These are phyloP conservation scores for Meyerozyma smithsonii DNA, from an alignment of 1,139 yeast genomes.

Conservation along the genomic window DNA sequence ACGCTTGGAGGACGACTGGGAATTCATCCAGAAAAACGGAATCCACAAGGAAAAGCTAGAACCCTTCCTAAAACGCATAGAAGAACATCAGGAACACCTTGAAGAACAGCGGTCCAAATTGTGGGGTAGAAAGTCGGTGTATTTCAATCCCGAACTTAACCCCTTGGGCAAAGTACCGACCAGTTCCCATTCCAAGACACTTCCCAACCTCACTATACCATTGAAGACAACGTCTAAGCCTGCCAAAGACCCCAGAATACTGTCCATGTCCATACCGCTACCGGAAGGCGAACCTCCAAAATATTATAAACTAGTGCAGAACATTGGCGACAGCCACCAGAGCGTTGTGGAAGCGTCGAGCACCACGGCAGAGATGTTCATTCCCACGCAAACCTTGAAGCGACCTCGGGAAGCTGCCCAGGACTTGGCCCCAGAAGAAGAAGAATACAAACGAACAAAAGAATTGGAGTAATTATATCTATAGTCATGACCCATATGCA, in stretches of 20 bases:
- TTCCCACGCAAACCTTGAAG: constrained; percentile 6
- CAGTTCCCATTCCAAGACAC: constrained; percentile 7
- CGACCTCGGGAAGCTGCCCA: constrained; percentile 5
- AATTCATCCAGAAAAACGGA: constrained; percentile 30
- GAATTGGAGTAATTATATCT: constrained; percentile 7
- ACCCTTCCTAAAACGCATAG: constrained; percentile 16
- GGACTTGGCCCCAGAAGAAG: constrained; percentile 13
- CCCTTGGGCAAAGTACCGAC: constrained; percentile 42
- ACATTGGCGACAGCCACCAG: constrained; percentile 15
- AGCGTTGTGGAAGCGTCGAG: background rate
- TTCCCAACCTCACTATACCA: constrained; percentile 27
- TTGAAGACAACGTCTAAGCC: constrained; percentile 15
- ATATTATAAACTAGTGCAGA: constrained; percentile 37
- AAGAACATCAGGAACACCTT: constrained; percentile 13
- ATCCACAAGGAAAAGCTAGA: constrained; percentile 29
- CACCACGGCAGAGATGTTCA: background rate
- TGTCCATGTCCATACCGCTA: constrained; percentile 21
- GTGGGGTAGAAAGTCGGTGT: constrained; percentile 37
- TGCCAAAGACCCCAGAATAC: constrained; percentile 26
- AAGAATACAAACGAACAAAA: constrained; percentile 5
- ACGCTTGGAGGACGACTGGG: constrained; percentile 36
- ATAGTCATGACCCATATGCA: constrained; percentile 1
- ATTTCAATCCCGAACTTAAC: constrained; percentile 43
- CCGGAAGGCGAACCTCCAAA: constrained; percentile 38
- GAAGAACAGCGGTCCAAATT: constrained; percentile 21